phyloP scores from a whole-genome alignment of 2,329 filamentous ascomycete species.

The Phialophora tarda region DNA sequence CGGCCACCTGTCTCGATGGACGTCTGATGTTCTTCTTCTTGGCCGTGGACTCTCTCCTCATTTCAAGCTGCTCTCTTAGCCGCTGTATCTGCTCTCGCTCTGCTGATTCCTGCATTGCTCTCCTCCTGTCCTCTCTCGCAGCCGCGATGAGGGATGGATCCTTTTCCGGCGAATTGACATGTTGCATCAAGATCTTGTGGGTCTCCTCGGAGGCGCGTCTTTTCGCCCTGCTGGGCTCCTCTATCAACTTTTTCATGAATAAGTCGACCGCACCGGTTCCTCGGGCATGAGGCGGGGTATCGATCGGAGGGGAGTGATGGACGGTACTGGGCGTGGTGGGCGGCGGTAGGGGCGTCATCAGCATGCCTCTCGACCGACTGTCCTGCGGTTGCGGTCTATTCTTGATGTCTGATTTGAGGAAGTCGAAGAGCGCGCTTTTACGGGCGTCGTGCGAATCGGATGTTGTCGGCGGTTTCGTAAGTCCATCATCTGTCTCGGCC shows the following conservation, averaged over 20 bases:
- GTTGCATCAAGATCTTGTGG: background rate
- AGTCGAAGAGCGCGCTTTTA: background rate
- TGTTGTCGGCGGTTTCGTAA: background rate
- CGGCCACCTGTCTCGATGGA: background rate
- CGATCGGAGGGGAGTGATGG: slow-evolving; percentile 5
- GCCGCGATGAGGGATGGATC: background rate
- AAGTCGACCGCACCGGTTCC: background rate
- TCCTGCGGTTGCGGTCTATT: background rate
- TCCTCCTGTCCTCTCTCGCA: background rate
- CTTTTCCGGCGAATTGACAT: background rate
- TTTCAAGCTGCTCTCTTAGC: background rate
- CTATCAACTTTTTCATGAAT: slow-evolving; percentile 7
- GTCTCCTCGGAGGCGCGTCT: slow-evolving; percentile 1
- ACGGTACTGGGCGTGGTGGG: background rate
- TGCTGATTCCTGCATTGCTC: background rate
- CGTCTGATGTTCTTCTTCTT: background rate
- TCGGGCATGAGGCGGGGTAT: background rate
- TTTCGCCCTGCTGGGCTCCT: background rate
- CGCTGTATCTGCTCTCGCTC: background rate
- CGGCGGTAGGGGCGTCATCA: background rate
- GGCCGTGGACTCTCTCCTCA: background rate
- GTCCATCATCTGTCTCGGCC: background rate
- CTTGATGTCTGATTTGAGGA: background rate
- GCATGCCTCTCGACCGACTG: background rate
- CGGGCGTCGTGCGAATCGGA: background rate